phyloP scores from a whole-genome alignment of 2,329 filamentous ascomycete species.

The Nannizziopsis barbatae region DNA sequence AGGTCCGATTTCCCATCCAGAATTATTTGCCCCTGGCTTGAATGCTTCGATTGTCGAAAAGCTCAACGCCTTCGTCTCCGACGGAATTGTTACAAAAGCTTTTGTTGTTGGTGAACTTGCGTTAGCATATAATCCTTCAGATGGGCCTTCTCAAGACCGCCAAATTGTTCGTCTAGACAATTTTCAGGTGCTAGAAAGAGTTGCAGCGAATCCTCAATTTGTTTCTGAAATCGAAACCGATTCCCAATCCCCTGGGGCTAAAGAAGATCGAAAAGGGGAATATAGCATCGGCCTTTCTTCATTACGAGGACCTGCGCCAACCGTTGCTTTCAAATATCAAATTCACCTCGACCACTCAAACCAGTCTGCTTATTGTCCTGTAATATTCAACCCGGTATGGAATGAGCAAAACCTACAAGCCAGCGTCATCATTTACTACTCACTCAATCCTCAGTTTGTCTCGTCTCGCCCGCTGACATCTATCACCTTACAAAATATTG shows the following conservation, averaged over 20 bases:
- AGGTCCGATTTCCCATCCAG: constrained; percentile 64
- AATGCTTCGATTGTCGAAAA: constrained; percentile 87
- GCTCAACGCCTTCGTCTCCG: constrained; percentile 72
- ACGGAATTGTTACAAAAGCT: constrained; percentile 57
- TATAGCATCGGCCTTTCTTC: constrained; percentile 65
- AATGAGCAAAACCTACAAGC: constrained; percentile 74
- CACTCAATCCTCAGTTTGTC: constrained; percentile 60
- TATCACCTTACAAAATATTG: constrained; percentile 62
- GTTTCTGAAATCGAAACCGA: constrained; percentile 50
- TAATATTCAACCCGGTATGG: constrained; percentile 66
- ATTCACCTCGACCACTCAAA: constrained; percentile 57
- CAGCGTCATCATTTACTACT: constrained; percentile 76
- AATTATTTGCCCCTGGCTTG: constrained; percentile 66
- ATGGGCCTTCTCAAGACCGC: constrained; percentile 24
- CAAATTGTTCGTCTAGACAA: constrained; percentile 76
- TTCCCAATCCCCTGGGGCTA: constrained; percentile 12
- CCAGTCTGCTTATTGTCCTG: constrained; percentile 52
- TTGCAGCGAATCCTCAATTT: constrained; percentile 88
- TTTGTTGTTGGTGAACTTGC: constrained; percentile 82
- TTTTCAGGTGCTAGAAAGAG: constrained; percentile 75
- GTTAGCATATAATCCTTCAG: constrained; percentile 57
- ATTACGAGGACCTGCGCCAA: constrained; percentile 52
- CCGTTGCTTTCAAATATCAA: constrained; percentile 86
- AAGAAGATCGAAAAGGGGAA: constrained; percentile 57
- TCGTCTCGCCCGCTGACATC: constrained; percentile 33